Percentiles rank a stretch among this genome's conserved stretches.
Evolutionary conservation across 768 basidiomycete species (phyloP).

Genomic region (Guyanaporus albipodus): DNA sequence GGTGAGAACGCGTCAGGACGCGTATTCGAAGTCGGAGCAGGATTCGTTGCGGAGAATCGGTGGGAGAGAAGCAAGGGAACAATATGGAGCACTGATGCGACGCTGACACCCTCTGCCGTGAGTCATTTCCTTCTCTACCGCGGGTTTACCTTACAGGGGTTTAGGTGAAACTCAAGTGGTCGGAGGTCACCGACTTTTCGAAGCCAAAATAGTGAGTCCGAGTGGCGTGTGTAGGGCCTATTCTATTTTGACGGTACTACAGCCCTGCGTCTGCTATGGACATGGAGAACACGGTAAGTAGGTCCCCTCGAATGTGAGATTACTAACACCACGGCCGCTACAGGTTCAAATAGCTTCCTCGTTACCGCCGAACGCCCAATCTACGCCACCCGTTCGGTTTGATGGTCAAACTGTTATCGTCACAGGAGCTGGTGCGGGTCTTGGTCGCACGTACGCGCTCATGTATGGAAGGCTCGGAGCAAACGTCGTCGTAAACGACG

Average conservation of each 20-base stretch:
- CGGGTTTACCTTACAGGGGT: background rate
- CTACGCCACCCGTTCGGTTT: conserved; percentile 68
- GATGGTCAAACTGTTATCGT: conserved; percentile 90
- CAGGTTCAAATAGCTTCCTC: conserved; percentile 63
- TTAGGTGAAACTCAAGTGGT: conserved; percentile 82
- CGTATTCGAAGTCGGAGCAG: conserved; percentile 91
- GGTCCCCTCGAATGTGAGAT: background rate
- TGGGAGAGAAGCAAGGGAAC: conserved; percentile 90
- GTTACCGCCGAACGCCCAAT: conserved; percentile 65
- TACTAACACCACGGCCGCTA: conserved; percentile 6
- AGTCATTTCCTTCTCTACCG: conserved; percentile 13
- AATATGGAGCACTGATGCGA: conserved; percentile 84
- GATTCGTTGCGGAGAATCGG: conserved; percentile 85
- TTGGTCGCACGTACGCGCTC: conserved; percentile 87
- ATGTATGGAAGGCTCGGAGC: conserved; percentile 94
- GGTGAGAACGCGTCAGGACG: conserved; percentile 75
- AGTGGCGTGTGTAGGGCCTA: background rate
- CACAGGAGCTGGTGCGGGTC: conserved; percentile 92
- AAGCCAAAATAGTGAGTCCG: conserved; percentile 61
- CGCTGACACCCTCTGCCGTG: conserved; percentile 93
- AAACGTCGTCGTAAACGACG: conserved; percentile 95
- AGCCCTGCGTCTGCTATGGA: conserved; percentile 69
- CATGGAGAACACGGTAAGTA: conserved; percentile 50
- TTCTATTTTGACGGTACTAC: conserved; percentile 11
- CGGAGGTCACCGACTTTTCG: conserved; percentile 74